Evolutionary conservation across 2,329 filamentous ascomycete genomes (phyloP).

Genomic region (Chaetomium strumarium): DNA sequence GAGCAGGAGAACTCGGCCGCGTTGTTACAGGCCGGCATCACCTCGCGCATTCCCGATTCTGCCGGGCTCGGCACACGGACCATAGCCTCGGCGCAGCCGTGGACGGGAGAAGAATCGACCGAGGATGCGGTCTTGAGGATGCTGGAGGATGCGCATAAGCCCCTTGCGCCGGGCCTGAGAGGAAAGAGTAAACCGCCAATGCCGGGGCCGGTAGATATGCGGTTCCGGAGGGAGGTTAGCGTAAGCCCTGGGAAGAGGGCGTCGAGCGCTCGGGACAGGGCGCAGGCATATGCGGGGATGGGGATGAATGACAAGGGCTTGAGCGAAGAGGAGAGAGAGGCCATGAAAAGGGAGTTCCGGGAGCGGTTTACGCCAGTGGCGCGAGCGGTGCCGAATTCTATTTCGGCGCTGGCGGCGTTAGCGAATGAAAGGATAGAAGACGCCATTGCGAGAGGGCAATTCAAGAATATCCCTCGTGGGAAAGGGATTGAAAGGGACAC

Average conservation of each 20-base stretch:
- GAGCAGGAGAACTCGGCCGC: constrained; percentile 43
- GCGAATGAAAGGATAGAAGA: constrained; percentile 90
- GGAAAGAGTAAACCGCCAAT: constrained; percentile 40
- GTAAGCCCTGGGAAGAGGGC: constrained; percentile 42
- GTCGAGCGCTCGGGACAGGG: constrained; percentile 52
- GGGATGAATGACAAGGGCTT: constrained; percentile 48
- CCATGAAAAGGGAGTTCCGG: constrained; percentile 65
- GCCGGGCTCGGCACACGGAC: constrained; percentile 63
- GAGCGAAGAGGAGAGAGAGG: constrained; percentile 66
- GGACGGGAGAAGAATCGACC: constrained; percentile 70
- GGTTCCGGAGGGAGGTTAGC: constrained; percentile 37
- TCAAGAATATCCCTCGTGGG: constrained; percentile 72
- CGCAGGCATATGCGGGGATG: constrained; percentile 44
- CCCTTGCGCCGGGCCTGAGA: constrained; percentile 48
- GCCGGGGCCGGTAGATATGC: constrained; percentile 44
- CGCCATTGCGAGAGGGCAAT: constrained; percentile 86
- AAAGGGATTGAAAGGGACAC: constrained; percentile 75
- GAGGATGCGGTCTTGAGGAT: constrained; percentile 78
- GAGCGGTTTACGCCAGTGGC: constrained; percentile 73
- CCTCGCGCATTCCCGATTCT: constrained; percentile 39
- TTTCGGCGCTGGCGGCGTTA: constrained; percentile 72
- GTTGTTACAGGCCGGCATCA: constrained; percentile 40
- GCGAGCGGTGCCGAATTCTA: constrained; percentile 65
- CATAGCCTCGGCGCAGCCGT: constrained; percentile 61
- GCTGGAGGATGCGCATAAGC: constrained; percentile 73